phyloP scores from a whole-genome alignment of 2,329 filamentous ascomycete species.

The Trichoderma afroharzianum region DNA sequence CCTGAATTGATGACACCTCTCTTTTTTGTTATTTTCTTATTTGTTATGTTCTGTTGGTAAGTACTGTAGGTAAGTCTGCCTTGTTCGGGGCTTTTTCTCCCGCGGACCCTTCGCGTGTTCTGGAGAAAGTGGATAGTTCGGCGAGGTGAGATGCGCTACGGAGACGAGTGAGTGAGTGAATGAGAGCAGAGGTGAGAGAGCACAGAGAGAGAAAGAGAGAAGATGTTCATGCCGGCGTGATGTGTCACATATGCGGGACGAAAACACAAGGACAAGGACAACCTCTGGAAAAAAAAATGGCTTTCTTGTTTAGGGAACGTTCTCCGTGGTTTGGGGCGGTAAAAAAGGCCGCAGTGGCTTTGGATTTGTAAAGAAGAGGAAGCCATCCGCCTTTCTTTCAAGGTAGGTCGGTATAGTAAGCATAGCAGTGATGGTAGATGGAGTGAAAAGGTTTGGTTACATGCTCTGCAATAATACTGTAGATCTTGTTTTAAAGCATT shows the following conservation, averaged over 20 bases:
- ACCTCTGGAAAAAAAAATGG: background rate
- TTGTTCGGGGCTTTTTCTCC: background rate
- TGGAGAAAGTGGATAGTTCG: background rate
- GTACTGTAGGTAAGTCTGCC: background rate
- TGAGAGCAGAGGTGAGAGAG: background rate
- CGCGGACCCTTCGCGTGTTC: background rate
- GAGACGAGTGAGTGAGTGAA: background rate
- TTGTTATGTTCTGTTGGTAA: background rate
- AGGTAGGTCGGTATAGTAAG: background rate
- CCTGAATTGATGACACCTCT: background rate
- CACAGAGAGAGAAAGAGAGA: background rate
- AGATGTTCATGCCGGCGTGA: slow-evolving; percentile 14
- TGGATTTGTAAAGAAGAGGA: background rate
- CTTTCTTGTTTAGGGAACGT: slow-evolving; percentile 1
- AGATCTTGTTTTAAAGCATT: background rate
- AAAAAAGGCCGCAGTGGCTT: background rate
- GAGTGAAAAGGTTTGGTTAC: background rate
- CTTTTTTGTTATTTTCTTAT: background rate
- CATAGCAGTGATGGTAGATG: no score
- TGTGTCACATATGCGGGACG: slow-evolving; percentile 20
- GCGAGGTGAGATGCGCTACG: background rate
- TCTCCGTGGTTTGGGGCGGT: background rate
- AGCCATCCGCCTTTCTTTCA: background rate
- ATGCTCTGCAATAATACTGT: background rate
- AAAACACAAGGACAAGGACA: background rate